phyloP scores from a whole-genome alignment of 1,284 basidiomycete genomes.

The Gymnopus androsaceus region DNA sequence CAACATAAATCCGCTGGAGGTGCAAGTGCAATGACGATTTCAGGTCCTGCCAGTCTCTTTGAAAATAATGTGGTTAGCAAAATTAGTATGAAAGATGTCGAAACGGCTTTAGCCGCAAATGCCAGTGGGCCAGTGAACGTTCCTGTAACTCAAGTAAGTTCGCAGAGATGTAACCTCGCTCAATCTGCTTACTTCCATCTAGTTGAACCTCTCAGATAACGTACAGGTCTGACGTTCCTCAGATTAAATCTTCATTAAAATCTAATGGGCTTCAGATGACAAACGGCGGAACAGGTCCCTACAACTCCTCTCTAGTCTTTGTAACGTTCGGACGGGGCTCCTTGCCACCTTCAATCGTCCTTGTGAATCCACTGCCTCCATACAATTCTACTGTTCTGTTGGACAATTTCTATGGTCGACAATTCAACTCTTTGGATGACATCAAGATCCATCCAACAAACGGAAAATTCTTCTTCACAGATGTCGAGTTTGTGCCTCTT shows the following conservation, averaged over 20 bases:
- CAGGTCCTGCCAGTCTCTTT: constrained; percentile 35
- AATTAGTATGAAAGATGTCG: constrained; percentile 48
- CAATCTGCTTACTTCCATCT: constrained; percentile 12
- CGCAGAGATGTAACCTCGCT: background rate
- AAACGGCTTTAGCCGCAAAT: constrained; percentile 36
- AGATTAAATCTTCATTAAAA: constrained; percentile 20
- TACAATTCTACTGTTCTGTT: constrained; percentile 64
- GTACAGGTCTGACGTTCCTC: constrained; percentile 30
- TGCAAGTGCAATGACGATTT: background rate
- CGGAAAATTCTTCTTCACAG: constrained; percentile 71
- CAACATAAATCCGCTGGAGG: background rate
- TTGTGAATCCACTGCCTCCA: constrained; percentile 66
- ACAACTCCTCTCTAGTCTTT: constrained; percentile 62
- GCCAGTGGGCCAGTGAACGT: constrained; percentile 49
- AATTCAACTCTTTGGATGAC: constrained; percentile 84
- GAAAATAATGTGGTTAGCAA: constrained; percentile 49
- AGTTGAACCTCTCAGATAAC: constrained; percentile 51
- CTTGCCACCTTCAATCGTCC: constrained; percentile 61
- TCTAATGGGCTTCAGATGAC: constrained; percentile 56
- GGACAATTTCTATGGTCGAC: constrained; percentile 74
- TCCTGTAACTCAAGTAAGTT: constrained; percentile 52
- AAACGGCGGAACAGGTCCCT: constrained; percentile 75
- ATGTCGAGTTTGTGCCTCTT: constrained; percentile 52
- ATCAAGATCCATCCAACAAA: constrained; percentile 67
- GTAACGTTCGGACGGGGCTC: constrained; percentile 68